phyloP scores from a whole-genome alignment of 2,329 filamentous ascomycete species.

The Hirsutella minnesotensis region DNA sequence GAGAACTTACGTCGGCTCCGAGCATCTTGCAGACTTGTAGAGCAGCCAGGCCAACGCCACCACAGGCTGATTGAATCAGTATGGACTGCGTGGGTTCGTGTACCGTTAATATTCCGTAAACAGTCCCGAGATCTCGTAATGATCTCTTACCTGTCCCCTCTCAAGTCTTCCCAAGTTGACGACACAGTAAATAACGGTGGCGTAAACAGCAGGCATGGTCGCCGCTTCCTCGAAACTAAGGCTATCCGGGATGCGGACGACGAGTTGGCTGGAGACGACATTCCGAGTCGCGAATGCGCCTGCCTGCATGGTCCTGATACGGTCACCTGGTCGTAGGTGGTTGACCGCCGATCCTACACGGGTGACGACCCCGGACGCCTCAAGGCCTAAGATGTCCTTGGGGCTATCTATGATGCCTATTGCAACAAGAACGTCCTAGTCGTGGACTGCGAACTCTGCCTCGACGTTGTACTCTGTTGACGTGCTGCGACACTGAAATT shows the following conservation, averaged over 20 bases:
- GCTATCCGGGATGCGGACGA: conserved; percentile 18
- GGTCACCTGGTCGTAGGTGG: conserved; percentile 18
- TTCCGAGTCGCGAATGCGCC: conserved; percentile 13
- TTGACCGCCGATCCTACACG: conserved; percentile 6
- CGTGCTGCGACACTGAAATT: neutral
- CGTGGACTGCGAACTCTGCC: neutral
- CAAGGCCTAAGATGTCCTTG: conserved; percentile 12
- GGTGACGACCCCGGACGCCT: conserved; percentile 14
- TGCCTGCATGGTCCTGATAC: conserved; percentile 15
- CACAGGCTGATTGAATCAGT: conserved; percentile 19
- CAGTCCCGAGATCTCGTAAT: too few species aligned
- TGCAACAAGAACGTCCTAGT: conserved; percentile 7
- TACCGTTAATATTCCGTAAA: neutral
- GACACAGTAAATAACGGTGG: conserved; percentile 15
- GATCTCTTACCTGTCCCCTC: conserved; percentile 5
- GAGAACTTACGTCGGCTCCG: conserved; percentile 9
- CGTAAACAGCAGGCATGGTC: conserved; percentile 19
- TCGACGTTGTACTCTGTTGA: neutral
- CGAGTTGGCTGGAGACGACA: neutral
- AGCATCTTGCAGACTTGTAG: conserved; percentile 13
- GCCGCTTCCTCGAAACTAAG: conserved; percentile 22
- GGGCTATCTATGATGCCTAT: conserved; percentile 2
- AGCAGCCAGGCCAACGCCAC: conserved; percentile 18
- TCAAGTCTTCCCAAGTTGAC: conserved; percentile 4
- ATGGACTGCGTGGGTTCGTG: conserved; percentile 9